Evolutionary conservation across 306 rosid genomes (phyloP), one percentile per base, ranked within the genome.

Genomic region (Elaeagnus macrophylla): DNA sequence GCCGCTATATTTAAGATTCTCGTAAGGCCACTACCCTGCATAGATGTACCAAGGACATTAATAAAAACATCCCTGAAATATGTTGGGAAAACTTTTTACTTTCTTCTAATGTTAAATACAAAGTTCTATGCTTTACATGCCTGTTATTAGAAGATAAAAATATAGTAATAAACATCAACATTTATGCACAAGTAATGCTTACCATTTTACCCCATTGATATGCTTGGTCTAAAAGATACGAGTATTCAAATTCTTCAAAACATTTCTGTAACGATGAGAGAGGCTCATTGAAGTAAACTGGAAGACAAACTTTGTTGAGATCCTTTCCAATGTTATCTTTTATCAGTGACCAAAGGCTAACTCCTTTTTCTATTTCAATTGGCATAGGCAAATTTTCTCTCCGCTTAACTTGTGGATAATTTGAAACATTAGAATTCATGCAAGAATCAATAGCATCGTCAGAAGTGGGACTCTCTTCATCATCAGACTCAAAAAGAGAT

Each of bases 281-380:
- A 71, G 99, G 99, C 79, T 93, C 99, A 45, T 93, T 93, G 61
- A 93, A 93, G 75, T 84, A 93, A 62, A 93, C 96, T 66, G 99
- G 99, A 57, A 93, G 95, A 70, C 99, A 93, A 32, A 93, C 83
- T 88, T 84, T 93, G 14, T 95, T 87, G 54, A 93, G 89, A 79
- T 93, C 99, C 78, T 93, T 93, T 72, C 99, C 99, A 54, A 93
- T 93, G 63, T 93, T 93, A 67, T 93, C 99, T 75, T 93, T 93
- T 53, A 93, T 93, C 96, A 93, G 84, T 64, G 96, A 93, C 99
- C 99, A 93, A 55, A 93, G 99, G 72, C 99, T 87, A 43, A 93
- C 99, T 65, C 96, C 79, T 75, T 84, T 93, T 79, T 93, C 99
- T 73, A 71, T 93, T 66, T 88, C 99, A 56, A 79, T 79, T 60